These are phyloP conservation scores for Pythium folliculosum DNA, from an alignment of 352 stramenopile genomes.

Conservation along the genomic window DNA sequence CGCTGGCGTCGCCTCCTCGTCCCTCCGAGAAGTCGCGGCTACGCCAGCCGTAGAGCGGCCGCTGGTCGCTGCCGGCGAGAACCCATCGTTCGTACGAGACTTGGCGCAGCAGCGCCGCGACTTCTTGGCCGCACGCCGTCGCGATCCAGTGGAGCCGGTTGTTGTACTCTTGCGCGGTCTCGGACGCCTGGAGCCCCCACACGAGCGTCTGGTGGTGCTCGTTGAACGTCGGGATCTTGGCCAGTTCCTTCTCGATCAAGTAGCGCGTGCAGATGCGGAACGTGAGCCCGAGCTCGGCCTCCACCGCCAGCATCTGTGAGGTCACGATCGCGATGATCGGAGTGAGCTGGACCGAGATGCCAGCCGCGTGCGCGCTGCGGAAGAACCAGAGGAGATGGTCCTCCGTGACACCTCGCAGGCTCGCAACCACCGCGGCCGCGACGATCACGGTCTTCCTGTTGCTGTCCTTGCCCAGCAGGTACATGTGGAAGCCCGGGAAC, in stretches of 20 bases:
- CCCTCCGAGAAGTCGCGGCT: conserved; percentile 51
- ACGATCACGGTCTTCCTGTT: conserved; percentile 47
- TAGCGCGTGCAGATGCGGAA: conserved; percentile 55
- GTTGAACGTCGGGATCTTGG: conserved; percentile 42
- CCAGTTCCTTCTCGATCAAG: conserved; percentile 54
- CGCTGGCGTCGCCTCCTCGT: conserved; percentile 29
- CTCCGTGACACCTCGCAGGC: conserved; percentile 28
- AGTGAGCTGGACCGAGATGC: conserved; percentile 44
- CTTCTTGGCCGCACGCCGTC: conserved; percentile 39
- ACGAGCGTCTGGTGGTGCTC: conserved; percentile 51
- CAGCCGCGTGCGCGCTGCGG: conserved; percentile 32
- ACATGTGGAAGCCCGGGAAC: conserved; percentile 51
- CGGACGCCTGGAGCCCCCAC: conserved; percentile 49
- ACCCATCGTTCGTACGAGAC: conserved; percentile 52
- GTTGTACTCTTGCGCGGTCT: conserved; percentile 48
- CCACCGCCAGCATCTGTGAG: conserved; percentile 36
- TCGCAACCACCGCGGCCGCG: conserved; percentile 34
- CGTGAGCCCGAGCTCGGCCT: conserved; percentile 43
- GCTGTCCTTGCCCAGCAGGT: conserved; percentile 55
- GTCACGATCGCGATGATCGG: conserved; percentile 48
- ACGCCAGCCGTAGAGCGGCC: conserved; percentile 49
- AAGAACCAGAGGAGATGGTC: conserved; percentile 66
- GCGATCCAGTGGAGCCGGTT: conserved; percentile 59
- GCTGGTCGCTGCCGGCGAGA: conserved; percentile 44
- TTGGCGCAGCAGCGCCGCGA: conserved; percentile 44